Evolutionary conservation across 2,329 filamentous ascomycete genomes (phyloP).

Genomic region (Pseudogymnoascus sp.): DNA sequence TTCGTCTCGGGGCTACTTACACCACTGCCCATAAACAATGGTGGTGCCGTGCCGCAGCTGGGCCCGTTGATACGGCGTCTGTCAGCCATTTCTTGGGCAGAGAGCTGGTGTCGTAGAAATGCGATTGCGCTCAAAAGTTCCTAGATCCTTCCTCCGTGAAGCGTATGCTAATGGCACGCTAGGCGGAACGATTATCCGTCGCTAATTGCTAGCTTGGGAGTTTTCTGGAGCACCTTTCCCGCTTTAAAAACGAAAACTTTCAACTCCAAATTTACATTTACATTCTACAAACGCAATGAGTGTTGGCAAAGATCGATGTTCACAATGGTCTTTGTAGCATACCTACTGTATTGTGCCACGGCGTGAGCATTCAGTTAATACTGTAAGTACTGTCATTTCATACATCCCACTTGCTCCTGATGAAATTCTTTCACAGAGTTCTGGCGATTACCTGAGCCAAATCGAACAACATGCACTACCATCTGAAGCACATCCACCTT

Average conservation of each 20-base stretch:
- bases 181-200: constrained; percentile 2
- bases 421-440: constrained; percentile 29
- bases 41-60: constrained; percentile 66
- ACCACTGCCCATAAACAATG: constrained; percentile 55
- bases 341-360: neutral
- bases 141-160: constrained; percentile 2
- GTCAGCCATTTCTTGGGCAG: constrained; percentile 57
- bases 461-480: constrained; percentile 64
- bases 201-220: constrained; percentile 12
- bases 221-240: constrained; percentile 2
- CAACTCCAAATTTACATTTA: neutral
- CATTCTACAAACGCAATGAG: constrained; percentile 1
- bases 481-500: constrained; percentile 51
- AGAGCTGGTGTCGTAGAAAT: neutral
- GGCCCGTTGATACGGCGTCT: constrained; percentile 88
- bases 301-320: neutral
- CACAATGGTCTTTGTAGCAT: neutral
- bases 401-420: constrained; percentile 26
- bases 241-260: constrained; percentile 10
- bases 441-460: constrained; percentile 33
- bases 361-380: neutral
- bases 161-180: neutral
- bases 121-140: constrained; percentile 6
- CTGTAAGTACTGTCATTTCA: constrained; percentile 14
- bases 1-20: constrained; percentile 39